Evolutionary conservation across 352 stramenopile species (phyloP).

Genomic region (Paralagenidium karlingii): DNA sequence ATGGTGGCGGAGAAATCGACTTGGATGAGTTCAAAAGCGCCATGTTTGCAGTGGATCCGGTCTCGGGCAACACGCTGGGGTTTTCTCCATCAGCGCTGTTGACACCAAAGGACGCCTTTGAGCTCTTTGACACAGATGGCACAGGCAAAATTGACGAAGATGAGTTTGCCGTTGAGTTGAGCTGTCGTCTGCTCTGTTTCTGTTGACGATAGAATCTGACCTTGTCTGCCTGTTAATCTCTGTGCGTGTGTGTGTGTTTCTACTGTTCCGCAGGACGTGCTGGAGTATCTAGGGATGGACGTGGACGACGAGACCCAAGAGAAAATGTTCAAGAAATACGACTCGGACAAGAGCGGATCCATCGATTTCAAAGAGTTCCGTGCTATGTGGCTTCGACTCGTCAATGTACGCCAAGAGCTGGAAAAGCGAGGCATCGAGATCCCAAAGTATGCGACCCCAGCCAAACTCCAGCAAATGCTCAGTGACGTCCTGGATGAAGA

Average conservation of each 20-base stretch:
- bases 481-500: slow-evolving; percentile 85
- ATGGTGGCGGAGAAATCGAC: slow-evolving; percentile 85
- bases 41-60: slow-evolving; percentile 85
- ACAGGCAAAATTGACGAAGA: slow-evolving; percentile 87
- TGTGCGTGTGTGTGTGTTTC: neutral
- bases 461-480: slow-evolving; percentile 76
- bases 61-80: slow-evolving; percentile 58
- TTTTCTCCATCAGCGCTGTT: slow-evolving; percentile 80
- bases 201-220: no score
- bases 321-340: slow-evolving; percentile 87
- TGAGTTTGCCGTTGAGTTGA: slow-evolving; percentile 83
- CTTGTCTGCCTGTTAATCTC: no score
- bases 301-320: slow-evolving; percentile 87
- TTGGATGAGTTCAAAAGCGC: slow-evolving; percentile 90
- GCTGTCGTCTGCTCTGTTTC: no score
- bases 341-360: slow-evolving; percentile 81
- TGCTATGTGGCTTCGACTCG: slow-evolving; percentile 80
- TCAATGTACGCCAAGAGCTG: slow-evolving; percentile 75
- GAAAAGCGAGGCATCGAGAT: slow-evolving; percentile 78
- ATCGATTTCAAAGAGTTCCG: slow-evolving; percentile 94
- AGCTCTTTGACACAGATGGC: slow-evolving; percentile 85
- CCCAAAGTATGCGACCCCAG: slow-evolving; percentile 72
- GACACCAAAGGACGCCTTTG: slow-evolving; percentile 81
- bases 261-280: slow-evolving; percentile 35
- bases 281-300: slow-evolving; percentile 88